Evolutionary conservation across 768 basidiomycete genomes (phyloP).

Genomic region (Atractiella rhizophila): DNA sequence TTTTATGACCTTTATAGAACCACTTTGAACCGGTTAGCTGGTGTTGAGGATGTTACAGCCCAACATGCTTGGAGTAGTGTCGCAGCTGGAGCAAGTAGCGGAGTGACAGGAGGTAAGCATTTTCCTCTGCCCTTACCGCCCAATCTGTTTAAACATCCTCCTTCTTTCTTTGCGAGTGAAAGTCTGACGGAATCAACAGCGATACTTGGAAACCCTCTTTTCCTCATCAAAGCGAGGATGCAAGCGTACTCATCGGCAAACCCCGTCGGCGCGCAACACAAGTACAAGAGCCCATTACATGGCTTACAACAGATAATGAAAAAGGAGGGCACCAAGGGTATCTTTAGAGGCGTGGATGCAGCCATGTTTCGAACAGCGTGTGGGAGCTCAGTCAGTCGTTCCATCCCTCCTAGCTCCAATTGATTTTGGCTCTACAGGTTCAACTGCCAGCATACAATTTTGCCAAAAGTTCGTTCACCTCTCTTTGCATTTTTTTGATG

Average conservation of each 20-base stretch:
- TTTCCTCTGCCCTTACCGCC: not conserved
- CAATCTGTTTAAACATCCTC: not conserved
- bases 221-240: conserved; percentile 92
- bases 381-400: conserved; percentile 32
- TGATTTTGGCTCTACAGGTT: conserved; percentile 31
- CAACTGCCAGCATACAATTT: conserved; percentile 91
- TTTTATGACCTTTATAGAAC: conserved; percentile 84
- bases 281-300: conserved; percentile 61
- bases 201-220: conserved; percentile 58
- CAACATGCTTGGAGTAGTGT: conserved; percentile 59
- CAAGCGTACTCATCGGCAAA: conserved; percentile 90
- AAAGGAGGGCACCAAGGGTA: conserved; percentile 50
- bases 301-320: conserved; percentile 55
- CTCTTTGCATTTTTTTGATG: conserved; percentile 36
- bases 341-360: conserved; percentile 74
- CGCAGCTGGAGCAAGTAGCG: conserved; percentile 64
- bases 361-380: conserved; percentile 80
- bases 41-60: conserved; percentile 35
- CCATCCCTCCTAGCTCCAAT: conserved; percentile 5
- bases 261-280: conserved; percentile 80
- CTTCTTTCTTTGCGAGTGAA: not conserved
- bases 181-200: conserved; percentile 7
- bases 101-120: conserved; percentile 56
- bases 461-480: conserved; percentile 55
- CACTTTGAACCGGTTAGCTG: conserved; percentile 40